A percentile compares a stretch with the other conserved stretches of the same genome.
phyloP scores from a whole-genome alignment of 2,329 filamentous ascomycete genomes.

The Byssothecium circinans region DNA sequence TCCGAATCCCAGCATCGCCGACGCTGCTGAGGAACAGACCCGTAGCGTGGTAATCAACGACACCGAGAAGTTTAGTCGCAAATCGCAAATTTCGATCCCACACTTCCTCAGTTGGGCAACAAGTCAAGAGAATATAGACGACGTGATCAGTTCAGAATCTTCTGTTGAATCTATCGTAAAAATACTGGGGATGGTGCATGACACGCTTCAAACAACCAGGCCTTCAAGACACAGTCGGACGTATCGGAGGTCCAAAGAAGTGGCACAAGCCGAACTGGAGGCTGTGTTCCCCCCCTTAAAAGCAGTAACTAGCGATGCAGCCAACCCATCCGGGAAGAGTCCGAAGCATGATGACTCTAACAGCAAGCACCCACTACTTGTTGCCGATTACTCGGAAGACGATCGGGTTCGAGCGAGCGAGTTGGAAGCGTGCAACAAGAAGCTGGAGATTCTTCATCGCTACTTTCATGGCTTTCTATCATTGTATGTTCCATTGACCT shows the following conservation, averaged over 20 bases:
- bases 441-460: not conserved
- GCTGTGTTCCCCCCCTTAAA: not conserved
- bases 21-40: not conserved
- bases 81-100: not conserved
- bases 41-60: not conserved
- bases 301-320: not conserved
- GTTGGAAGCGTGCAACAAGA: not conserved
- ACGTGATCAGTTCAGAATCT: not conserved
- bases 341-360: too few relatives aligned
- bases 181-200: not conserved
- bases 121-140: not conserved
- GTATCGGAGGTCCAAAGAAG: slow-evolving; percentile 1
- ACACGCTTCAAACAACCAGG: slow-evolving; percentile 1
- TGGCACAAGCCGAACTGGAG: not conserved
- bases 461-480: not conserved
- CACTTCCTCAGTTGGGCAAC: slow-evolving; percentile 8
- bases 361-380: not conserved
- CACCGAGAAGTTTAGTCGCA: not conserved
- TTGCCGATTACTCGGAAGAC: not conserved
- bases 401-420: not conserved
- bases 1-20: not conserved
- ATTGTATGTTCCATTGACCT: slow-evolving; percentile 1
- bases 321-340: not conserved
- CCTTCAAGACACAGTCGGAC: not conserved
- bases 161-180: not conserved